Conservation (phyloP, 306 rosid species). For the Inga oerstediana region DNA sequence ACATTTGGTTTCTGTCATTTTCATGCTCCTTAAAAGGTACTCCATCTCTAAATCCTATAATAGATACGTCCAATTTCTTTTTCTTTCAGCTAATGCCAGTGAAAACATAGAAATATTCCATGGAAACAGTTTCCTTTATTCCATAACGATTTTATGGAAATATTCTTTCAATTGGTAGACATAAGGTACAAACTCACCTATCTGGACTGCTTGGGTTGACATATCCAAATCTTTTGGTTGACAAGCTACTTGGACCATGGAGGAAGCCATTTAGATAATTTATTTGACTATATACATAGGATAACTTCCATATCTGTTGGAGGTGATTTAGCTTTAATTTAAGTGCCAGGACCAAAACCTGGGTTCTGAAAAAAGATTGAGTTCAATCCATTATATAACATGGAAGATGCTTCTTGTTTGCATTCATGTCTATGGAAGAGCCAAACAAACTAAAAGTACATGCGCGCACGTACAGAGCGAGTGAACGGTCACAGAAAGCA, state of each 20-base stretch:
- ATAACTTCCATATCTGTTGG: slow-evolving; percentile 28
- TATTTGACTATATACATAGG: slow-evolving; percentile 35
- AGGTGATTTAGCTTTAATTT: slow-evolving; percentile 28
- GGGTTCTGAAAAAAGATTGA: slow-evolving; percentile 15
- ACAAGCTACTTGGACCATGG: slow-evolving; percentile 6
- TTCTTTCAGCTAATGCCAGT: background rate
- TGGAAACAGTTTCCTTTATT: background rate
- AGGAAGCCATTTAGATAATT: slow-evolving; percentile 22
- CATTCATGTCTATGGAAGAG: background rate
- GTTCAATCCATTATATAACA: slow-evolving; percentile 21
- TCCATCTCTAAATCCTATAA: slow-evolving; percentile 32
- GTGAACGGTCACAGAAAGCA: no score
- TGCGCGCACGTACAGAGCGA: no score
- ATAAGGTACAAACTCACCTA: slow-evolving; percentile 32
- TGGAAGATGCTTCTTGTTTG: background rate
- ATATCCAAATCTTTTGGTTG: slow-evolving; percentile 23
- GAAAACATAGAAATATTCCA: slow-evolving; percentile 11
- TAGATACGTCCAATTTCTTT: background rate
- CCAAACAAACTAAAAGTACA: background rate
- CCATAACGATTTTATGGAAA: background rate
- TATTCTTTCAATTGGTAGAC: background rate
- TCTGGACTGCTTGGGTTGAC: slow-evolving; percentile 18
- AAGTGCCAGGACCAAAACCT: slow-evolving; percentile 12
- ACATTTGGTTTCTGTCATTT: slow-evolving; percentile 14
- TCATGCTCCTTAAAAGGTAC: slow-evolving; percentile 17